These are phyloP conservation scores for Triticum urartu DNA, from an alignment of 176 grass and related monocot species.

Conservation along the genomic window DNA sequence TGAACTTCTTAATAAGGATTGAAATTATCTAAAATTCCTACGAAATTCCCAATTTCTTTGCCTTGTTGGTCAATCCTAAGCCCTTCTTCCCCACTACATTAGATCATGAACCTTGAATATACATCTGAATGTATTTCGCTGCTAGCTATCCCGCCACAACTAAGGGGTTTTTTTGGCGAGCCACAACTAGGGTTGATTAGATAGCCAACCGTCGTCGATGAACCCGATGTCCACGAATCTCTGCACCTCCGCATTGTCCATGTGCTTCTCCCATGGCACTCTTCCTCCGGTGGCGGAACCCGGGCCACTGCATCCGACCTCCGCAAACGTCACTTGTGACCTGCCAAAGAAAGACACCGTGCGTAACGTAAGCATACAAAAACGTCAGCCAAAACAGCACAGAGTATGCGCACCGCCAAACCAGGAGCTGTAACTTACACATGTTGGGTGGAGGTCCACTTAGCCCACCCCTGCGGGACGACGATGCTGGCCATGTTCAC, in stretches of 20 bases:
- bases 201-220: constrained; percentile 54
- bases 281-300: constrained; percentile 27
- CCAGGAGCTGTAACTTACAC: not conserved
- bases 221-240: constrained; percentile 38
- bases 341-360: constrained; percentile 12
- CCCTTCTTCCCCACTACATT: not conserved
- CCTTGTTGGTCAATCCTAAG: not conserved
- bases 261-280: constrained; percentile 47
- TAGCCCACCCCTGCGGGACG: constrained; percentile 52
- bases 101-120: not conserved
- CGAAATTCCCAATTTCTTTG: not conserved
- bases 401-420: not conserved
- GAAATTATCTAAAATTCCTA: not conserved
- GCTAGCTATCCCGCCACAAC: not conserved
- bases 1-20: not conserved
- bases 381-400: not conserved
- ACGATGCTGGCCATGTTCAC: constrained; percentile 35
- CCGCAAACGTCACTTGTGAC: constrained; percentile 27
- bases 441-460: constrained; percentile 26
- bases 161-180: not conserved
- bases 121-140: not conserved
- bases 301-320: constrained; percentile 31
- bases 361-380: not conserved
- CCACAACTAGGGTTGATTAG: not conserved
- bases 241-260: constrained; percentile 19